Evolutionary conservation across 768 basidiomycete species (phyloP).

Genomic region (Mrakia gelida): DNA sequence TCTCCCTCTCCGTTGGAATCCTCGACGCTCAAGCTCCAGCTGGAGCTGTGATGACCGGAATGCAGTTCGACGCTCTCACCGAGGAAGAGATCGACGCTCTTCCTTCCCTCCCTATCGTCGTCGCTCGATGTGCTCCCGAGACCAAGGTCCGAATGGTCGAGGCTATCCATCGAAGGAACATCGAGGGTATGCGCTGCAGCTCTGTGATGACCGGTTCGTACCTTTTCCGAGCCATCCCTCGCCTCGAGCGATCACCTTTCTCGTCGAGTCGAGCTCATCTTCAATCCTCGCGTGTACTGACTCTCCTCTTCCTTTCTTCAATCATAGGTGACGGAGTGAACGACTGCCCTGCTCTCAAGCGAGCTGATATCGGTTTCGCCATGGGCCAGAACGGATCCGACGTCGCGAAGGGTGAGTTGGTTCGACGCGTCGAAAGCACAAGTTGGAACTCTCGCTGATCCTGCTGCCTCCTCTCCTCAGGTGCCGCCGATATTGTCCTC

Average conservation of each 20-base stretch:
- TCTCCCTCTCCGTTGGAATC: conserved; percentile 54
- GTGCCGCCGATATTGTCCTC: conserved; percentile 61
- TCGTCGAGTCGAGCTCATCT: too few relatives aligned
- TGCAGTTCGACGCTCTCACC: conserved; percentile 54
- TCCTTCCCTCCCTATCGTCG: conserved; percentile 53
- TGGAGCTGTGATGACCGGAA: conserved; percentile 46
- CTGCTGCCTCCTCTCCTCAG: conserved; percentile 46
- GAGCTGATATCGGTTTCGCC: conserved; percentile 59
- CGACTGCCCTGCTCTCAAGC: conserved; percentile 57
- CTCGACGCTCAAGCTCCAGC: conserved; percentile 40
- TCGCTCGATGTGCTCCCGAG: conserved; percentile 56
- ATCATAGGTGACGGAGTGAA: conserved; percentile 51
- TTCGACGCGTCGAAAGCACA: neutral
- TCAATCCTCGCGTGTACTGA: too few relatives aligned
- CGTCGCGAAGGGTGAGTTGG: conserved; percentile 52
- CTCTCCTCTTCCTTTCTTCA: too few relatives aligned
- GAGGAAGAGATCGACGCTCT: conserved; percentile 55
- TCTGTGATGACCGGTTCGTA: conserved; percentile 57
- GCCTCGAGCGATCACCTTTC: too few relatives aligned
- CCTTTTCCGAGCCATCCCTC: too few relatives aligned
- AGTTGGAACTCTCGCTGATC: too few relatives aligned
- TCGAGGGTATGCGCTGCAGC: conserved; percentile 40
- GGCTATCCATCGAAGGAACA: conserved; percentile 56
- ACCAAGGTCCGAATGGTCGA: conserved; percentile 59
- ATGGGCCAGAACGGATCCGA: conserved; percentile 58